Evolutionary conservation across 805 yeast genomes (phyloP).

Genomic region (Myxozyma lipomycoides): DNA sequence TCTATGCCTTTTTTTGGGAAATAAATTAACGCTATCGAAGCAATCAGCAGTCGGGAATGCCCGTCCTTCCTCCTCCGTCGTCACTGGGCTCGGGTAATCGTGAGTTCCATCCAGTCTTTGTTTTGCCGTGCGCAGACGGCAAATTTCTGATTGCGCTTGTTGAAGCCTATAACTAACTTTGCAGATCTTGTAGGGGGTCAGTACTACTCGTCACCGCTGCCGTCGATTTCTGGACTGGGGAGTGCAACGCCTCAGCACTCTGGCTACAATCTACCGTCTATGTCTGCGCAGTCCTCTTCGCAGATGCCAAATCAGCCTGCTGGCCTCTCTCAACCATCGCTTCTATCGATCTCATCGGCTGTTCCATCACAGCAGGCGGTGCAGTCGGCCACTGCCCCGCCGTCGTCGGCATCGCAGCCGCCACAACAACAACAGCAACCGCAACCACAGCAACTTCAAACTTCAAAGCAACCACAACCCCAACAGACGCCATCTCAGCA

Average conservation of each 20-base stretch:
- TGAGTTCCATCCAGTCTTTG: slow-evolving; percentile 7
- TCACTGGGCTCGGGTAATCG: slow-evolving; percentile 29
- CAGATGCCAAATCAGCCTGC: slow-evolving; percentile 30
- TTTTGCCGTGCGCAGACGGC: not conserved
- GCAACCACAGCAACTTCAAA: slow-evolving; percentile 28
- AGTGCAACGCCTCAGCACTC: slow-evolving; percentile 25
- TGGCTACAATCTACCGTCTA: slow-evolving; percentile 22
- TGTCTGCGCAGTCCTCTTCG: slow-evolving; percentile 34
- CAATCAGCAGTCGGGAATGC: slow-evolving; percentile 33
- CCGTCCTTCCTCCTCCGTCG: slow-evolving; percentile 38
- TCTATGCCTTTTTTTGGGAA: slow-evolving; percentile 16
- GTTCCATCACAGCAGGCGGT: slow-evolving; percentile 34
- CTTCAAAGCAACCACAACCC: slow-evolving; percentile 9
- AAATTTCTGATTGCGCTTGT: no score
- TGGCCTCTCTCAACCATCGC: slow-evolving; percentile 17
- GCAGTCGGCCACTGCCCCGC: slow-evolving; percentile 31
- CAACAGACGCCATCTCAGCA: slow-evolving; percentile 5
- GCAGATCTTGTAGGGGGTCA: slow-evolving; percentile 27
- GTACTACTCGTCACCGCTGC: slow-evolving; percentile 32
- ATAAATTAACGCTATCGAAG: not conserved
- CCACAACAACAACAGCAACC: slow-evolving; percentile 12
- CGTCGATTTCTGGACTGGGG: slow-evolving; percentile 34
- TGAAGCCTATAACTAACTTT: slow-evolving; percentile 1
- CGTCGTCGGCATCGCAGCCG: slow-evolving; percentile 16
- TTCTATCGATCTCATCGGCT: slow-evolving; percentile 18